Evolutionary conservation across 306 rosid genomes (phyloP), one percentile per base, ranked within the genome.

Genomic region (Purshia tridentata): DNA sequence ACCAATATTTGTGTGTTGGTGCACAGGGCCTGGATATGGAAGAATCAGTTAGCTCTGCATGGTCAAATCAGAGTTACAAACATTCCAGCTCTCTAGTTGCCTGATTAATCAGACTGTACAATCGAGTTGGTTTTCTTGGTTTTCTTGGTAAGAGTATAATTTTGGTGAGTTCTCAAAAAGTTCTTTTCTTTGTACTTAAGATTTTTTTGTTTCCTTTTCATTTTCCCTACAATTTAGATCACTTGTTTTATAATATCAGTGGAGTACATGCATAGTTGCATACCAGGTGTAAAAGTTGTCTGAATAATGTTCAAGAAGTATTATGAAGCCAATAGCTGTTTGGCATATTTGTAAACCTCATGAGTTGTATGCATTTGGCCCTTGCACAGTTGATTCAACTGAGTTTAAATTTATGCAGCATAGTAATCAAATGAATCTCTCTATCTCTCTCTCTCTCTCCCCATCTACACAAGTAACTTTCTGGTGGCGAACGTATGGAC

Each of bases 1-100:
- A 86, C 78, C 76, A 76, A 19, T 90, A 85, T 77, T 76, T 90
- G 65, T 79, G 89, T 68, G 85, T 92, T 67, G 97, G 95, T 22
- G 88, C 97, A 40, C 92, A 90, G 46, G 91, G 85, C 48, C 62
- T 86, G 18, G 78, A 77, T 0, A 72, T 67, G 57, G 84, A 90
- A 61, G 88, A 85, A 70, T 72, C 91, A 51, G 57, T 77, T 77
- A 69, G 80, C 78, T 82, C 83, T 79, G 78, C 77, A 35, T 73
- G 78, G 72, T 45, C 82, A 70, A 75, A 73, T 66, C 80, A 72
- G 52, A 73, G 73, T 70, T 72, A 68, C 60, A 82, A 79, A 52
- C 79, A 76, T 54, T 79, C 79, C 55, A 75, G 80, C 62, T 85
- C 92, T 75, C 51, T 90, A 44, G 90, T 90, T 70, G 88, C 84